These are phyloP conservation scores for Yarrowia sp. DNA, from an alignment of 805 yeast species.

Conservation along the genomic window DNA sequence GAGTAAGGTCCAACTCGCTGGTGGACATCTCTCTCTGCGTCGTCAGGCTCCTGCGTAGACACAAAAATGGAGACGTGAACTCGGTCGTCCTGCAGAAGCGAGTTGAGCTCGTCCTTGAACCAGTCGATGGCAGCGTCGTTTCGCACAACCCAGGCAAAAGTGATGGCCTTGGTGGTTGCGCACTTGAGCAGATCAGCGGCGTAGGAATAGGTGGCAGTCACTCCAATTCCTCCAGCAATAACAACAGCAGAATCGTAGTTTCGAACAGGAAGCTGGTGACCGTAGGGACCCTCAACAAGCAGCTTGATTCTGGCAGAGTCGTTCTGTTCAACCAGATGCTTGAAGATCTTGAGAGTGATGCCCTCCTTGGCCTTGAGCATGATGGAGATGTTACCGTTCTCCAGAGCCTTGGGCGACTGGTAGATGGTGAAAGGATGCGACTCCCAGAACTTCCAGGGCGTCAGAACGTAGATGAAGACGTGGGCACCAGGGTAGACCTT, in stretches of 20 bases:
- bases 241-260: constrained; percentile 56
- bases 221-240: constrained; percentile 74
- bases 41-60: constrained; percentile 33
- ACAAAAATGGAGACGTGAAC: constrained; percentile 39
- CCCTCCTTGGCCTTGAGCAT: constrained; percentile 55
- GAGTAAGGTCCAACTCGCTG: not conserved
- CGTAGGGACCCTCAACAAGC: constrained; percentile 72
- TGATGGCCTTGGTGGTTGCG: constrained; percentile 29
- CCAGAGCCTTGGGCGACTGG: constrained; percentile 35
- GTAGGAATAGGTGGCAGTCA: constrained; percentile 58
- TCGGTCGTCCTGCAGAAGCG: constrained; percentile 32
- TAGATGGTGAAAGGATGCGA: constrained; percentile 66
- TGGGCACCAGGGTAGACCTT: constrained; percentile 31
- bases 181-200: constrained; percentile 30
- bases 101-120: constrained; percentile 37
- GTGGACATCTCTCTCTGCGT: not conserved
- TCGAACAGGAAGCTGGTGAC: constrained; percentile 50
- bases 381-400: constrained; percentile 48
- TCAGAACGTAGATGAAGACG: constrained; percentile 33
- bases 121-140: constrained; percentile 36
- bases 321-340: constrained; percentile 35
- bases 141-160: constrained; percentile 39
- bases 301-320: constrained; percentile 41
- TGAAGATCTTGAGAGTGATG: constrained; percentile 46
- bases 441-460: constrained; percentile 55